Base-by-base conservation (phyloP, 768 basidiomycete species). In the Termitomyces sp. region DNA sequence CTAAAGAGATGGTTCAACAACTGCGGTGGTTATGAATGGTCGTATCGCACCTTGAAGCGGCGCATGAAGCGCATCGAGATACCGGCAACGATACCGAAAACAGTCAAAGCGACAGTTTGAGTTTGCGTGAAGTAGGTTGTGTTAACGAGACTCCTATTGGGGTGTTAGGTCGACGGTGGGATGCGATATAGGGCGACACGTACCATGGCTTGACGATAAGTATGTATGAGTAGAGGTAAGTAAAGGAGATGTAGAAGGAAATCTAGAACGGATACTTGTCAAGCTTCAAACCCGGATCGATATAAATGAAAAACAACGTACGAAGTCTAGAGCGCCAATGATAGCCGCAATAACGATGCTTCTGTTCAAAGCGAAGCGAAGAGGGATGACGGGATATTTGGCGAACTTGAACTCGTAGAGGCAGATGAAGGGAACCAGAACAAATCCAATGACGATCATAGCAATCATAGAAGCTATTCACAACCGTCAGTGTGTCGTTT, bases 161-260 rank as follows among this genome's bases (percentile, higher is more conserved):
- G 15, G 18, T 16, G n/a, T 38, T 29, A 49, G 46, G 33, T n/a
- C n/a, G 38, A 56, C 20, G 18, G 55, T 12, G 32, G 18, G 6
- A 18, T 44, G 32, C 1, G 40, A 5, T 12, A 18, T 16, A 29
- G 33, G 22, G 27, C 27, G 4, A 57, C 11, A 41, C 59, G 39
- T 59, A 73, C 81, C 81, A 80, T 38, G 76, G 73, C 57, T 79
- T 78, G 18, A 79, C 77, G 25, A 81, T 71, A 10, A 80, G 53
- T 38, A 86, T 76, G 66, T 84, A 89, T 2, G 85, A 86, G 72
- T 82, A 91, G 16, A 89, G 79, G 64, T 90, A 91, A 10, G 85
- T 83, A 68, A 73, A 86, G 0, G 87, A 85, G 43, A 91, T 75
- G 73, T 81, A 85, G 71, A 81, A 85, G 2, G 84, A 82, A 61